A percentile compares a stretch with the other conserved stretches of the same genome.
These are phyloP conservation scores for Solanum medicagineum DNA, from an alignment of 257 asterid genomes.

Conservation along the genomic window DNA sequence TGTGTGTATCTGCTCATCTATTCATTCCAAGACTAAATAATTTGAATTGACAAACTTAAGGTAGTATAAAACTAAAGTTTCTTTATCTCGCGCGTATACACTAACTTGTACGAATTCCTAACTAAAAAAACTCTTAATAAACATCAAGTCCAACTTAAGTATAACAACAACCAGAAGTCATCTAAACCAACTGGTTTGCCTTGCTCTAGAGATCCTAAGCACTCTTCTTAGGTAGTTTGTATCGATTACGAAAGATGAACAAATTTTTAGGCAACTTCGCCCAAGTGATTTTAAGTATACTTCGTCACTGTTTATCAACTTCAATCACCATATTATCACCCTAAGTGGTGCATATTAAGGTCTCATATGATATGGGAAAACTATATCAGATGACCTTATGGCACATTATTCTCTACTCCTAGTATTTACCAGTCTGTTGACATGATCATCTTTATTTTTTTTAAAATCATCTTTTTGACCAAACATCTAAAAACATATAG, in stretches of 20 bases:
- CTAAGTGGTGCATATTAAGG: background rate
- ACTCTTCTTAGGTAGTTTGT: background rate
- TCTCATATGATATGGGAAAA: background rate
- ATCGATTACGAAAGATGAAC: background rate
- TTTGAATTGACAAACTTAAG: background rate
- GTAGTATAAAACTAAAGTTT: background rate
- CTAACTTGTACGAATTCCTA: background rate
- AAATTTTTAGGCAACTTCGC: background rate
- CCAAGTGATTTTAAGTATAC: background rate
- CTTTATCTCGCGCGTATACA: background rate
- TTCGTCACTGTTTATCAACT: background rate
- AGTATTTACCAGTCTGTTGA: background rate
- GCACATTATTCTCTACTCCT: background rate
- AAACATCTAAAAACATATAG: background rate
- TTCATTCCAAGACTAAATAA: background rate
- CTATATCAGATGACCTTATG: background rate
- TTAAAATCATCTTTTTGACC: background rate
- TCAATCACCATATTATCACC: background rate
- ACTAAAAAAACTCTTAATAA: background rate
- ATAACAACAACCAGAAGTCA: background rate
- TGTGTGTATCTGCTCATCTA: background rate
- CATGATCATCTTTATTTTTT: background rate
- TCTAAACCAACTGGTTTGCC: background rate
- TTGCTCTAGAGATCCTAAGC: background rate
- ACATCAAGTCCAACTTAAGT: background rate